Evolutionary conservation across 2,329 filamentous ascomycete species (phyloP).

Genomic region (Fusarium nurragi): DNA sequence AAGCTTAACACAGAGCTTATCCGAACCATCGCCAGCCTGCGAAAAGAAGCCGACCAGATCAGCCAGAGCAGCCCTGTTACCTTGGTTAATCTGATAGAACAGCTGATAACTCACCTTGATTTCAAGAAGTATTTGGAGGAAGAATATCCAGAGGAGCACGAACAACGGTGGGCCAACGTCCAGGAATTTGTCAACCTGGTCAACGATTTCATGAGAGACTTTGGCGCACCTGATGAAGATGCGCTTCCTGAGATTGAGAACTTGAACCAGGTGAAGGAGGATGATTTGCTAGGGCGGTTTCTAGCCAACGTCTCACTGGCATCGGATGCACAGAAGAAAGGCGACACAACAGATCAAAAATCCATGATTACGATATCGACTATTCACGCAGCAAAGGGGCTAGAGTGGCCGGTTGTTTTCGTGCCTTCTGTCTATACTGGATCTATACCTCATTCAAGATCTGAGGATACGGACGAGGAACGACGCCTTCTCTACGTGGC

Average conservation of each 20-base stretch:
- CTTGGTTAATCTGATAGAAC: conserved; percentile 61
- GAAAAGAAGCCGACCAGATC: conserved; percentile 45
- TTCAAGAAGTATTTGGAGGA: conserved; percentile 79
- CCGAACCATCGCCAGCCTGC: conserved; percentile 51
- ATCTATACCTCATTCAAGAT: conserved; percentile 86
- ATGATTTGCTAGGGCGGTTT: conserved; percentile 75
- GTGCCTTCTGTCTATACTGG: conserved; percentile 90
- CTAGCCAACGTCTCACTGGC: conserved; percentile 91
- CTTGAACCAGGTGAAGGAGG: conserved; percentile 73
- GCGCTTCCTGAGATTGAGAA: conserved; percentile 74
- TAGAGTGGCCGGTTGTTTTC: conserved; percentile 97
- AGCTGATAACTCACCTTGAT: conserved; percentile 70
- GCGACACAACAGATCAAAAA: conserved; percentile 64
- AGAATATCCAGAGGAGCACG: conserved; percentile 77
- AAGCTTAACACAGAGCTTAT: conserved; percentile 63
- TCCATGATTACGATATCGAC: conserved; percentile 89
- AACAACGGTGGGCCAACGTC: conserved; percentile 86
- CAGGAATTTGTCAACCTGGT: conserved; percentile 87
- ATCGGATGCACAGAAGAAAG: conserved; percentile 75
- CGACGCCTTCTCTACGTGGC: conserved; percentile 90
- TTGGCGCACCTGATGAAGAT: conserved; percentile 60
- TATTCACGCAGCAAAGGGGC: conserved; percentile 93
- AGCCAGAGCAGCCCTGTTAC: conserved; percentile 44
- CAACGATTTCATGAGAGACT: conserved; percentile 69
- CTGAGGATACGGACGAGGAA: conserved; percentile 89